Evolutionary conservation across 2,329 filamentous ascomycete species (phyloP), one percentile per base, ranked within the genome.

Genomic region (Aspergillus felis): DNA sequence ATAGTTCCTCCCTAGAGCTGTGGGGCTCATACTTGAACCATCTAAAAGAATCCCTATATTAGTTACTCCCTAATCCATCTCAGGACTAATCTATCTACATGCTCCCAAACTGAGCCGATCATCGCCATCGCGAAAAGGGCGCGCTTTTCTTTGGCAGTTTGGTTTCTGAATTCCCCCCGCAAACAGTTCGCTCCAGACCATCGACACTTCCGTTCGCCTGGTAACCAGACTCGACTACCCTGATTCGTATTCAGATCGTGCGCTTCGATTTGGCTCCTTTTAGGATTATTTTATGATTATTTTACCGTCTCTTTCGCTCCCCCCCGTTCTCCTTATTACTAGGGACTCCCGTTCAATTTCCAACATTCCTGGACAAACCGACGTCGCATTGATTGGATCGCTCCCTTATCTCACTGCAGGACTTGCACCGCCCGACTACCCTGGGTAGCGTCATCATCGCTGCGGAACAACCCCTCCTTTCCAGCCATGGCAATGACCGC

Each of bases 401-500:
- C 14, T 38, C 14, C 32, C 32, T 38, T 44, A 44, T 44, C 41
- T 44, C n/a, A 20, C 41, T 24, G 8, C 10, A 22, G 22, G 7
- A 20, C 8, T 24, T 24, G 22, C 44, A 27, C n/a, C 8, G 24
- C 22, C 44, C 44, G 24, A 25, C 12, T 47, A 24, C 7, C 44
- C 20, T 14, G 44, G 22, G 44, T 25, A 47, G 44, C 44, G 20
- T 47, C 46, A 57, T 60, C 46, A 53, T 46, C n/a, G 42, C 42
- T 20, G 42, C 42, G 22, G n/a, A 44, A 24, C 41, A 20, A 44
- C 54, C 28, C 28, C 54, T 51, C 41, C 50, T 57, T 66, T 60
- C 63, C 68, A 58, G 59, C 66, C 60, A 76, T 77, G 69, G 69
- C 71, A 50, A 72, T 68, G 69, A 64, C 68, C 63, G 65, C 71